Evolutionary conservation across 805 yeast species (phyloP).

Genomic region (Lipomyces orientalis): DNA sequence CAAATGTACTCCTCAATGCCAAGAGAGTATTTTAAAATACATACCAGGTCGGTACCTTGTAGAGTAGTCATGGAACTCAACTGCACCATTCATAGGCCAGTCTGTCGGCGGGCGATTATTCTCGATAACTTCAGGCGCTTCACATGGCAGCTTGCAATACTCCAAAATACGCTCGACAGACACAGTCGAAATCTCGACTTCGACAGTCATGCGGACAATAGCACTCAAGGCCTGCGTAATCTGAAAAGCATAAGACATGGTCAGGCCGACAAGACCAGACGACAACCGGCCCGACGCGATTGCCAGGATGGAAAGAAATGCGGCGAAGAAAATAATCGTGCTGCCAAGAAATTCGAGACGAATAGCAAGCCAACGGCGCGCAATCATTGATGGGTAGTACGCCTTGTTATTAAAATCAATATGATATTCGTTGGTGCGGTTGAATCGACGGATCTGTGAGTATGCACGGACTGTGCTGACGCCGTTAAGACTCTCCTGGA

Average conservation of each 20-base stretch:
- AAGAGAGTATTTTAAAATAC: background rate
- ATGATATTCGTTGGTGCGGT: conserved; percentile 55
- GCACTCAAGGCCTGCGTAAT: conserved; percentile 91
- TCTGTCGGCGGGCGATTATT: conserved; percentile 64
- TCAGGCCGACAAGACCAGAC: conserved; percentile 93
- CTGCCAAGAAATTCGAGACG: conserved; percentile 91
- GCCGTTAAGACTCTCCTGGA: conserved; percentile 81
- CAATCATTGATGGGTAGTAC: conserved; percentile 85
- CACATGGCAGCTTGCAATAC: conserved; percentile 73
- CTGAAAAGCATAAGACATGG: conserved; percentile 90
- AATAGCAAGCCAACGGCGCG: conserved; percentile 97
- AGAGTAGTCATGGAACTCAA: conserved; percentile 73
- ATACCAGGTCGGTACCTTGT: conserved; percentile 76
- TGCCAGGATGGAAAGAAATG: conserved; percentile 76
- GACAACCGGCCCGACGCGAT: conserved; percentile 70
- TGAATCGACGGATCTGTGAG: conserved; percentile 65
- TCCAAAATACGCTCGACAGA: conserved; percentile 94
- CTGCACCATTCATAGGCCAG: conserved; percentile 78
- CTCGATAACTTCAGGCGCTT: conserved; percentile 76
- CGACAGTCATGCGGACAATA: conserved; percentile 99
- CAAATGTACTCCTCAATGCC: background rate
- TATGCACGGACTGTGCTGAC: conserved; percentile 79
- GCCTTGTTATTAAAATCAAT: conserved; percentile 90
- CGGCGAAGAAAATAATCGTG: conserved; percentile 80
- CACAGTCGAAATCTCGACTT: conserved; percentile 95